Conservation (phyloP, 768 basidiomycete genomes). For the Russula foetens region DNA sequence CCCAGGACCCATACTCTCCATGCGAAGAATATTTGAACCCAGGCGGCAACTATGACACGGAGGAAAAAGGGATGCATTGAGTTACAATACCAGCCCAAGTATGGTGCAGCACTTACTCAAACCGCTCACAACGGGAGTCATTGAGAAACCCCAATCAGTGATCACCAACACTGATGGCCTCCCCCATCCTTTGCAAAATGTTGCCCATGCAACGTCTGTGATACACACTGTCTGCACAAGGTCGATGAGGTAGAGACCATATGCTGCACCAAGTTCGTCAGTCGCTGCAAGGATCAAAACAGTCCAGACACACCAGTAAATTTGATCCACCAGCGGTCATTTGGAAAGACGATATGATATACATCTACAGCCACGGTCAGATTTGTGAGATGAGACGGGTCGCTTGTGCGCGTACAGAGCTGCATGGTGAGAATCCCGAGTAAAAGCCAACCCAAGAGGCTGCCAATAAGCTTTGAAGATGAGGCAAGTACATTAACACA, state of each 20-base stretch:
- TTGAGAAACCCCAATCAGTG: background rate
- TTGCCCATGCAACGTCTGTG: background rate
- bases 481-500: background rate
- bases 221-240: background rate
- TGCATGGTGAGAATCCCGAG: slow-evolving; percentile 5
- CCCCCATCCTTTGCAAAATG: background rate
- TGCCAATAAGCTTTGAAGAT: background rate
- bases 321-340: background rate
- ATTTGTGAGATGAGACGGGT: background rate
- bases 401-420: background rate
- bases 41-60: background rate
- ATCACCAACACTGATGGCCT: background rate
- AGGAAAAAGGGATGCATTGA: background rate
- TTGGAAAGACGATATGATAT: background rate
- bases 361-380: background rate
- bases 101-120: background rate
- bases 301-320: background rate
- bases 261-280: background rate
- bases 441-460: background rate
- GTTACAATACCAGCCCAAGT: background rate
- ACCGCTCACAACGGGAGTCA: background rate
- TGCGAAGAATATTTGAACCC: slow-evolving; percentile 7
- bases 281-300: too few species aligned
- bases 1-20: background rate
- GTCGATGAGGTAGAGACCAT: background rate